phyloP scores from a whole-genome alignment of 805 yeast species.

The Wickerhamomyces silvicola region DNA sequence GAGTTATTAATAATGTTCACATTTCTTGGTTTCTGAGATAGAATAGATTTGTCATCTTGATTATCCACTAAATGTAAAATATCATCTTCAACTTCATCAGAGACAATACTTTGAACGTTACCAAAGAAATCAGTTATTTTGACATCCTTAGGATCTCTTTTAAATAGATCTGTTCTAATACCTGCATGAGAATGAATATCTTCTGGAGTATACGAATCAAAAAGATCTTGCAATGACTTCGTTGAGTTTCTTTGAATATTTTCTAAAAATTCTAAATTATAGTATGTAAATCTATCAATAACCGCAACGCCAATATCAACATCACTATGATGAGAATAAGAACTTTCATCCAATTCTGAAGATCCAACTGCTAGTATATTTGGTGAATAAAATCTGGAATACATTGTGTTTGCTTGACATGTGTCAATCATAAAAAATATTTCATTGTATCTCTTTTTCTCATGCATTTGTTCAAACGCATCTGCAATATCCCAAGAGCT shows the following conservation, averaged over 20 bases:
- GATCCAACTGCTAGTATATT: constrained; percentile 91
- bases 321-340: constrained; percentile 94
- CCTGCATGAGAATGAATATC: constrained; percentile 92
- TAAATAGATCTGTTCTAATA: constrained; percentile 73
- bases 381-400: constrained; percentile 85
- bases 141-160: constrained; percentile 61
- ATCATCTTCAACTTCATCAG: constrained; percentile 53
- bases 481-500: constrained; percentile 94
- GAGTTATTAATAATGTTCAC: neutral
- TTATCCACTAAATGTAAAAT: constrained; percentile 18
- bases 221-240: constrained; percentile 72
- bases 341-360: constrained; percentile 77
- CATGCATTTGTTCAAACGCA: constrained; percentile 96
- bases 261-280: constrained; percentile 83
- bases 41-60: constrained; percentile 2
- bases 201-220: constrained; percentile 77
- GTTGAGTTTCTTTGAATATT: constrained; percentile 68
- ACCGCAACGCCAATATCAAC: constrained; percentile 96
- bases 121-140: constrained; percentile 91
- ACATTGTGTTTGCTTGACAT: constrained; percentile 98
- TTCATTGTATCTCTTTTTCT: constrained; percentile 90
- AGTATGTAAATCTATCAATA: constrained; percentile 92
- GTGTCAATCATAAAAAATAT: constrained; percentile 97
- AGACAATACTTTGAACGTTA: constrained; percentile 71
- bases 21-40: neutral